phyloP scores from a whole-genome alignment of 208 protist genomes.

The Trypanosomatidae sp. region DNA sequence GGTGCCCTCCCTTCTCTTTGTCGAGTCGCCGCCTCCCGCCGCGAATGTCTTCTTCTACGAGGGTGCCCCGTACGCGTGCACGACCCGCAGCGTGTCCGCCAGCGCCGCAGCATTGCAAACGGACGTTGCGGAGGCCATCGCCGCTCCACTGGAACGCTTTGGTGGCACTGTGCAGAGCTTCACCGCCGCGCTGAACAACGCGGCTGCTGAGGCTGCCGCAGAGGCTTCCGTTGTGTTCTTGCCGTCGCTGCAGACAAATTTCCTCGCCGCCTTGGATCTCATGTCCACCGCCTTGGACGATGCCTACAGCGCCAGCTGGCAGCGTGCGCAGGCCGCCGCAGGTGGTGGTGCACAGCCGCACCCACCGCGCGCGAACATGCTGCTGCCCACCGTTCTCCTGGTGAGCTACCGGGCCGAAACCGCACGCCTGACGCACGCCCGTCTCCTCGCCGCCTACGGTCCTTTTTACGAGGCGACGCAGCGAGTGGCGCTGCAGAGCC shows the following conservation, averaged over 20 bases:
- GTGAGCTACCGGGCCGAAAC: conserved; percentile 48
- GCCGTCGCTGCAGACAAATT: conserved; percentile 45
- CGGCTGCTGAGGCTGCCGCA: not conserved
- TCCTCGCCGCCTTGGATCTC: conserved; percentile 58
- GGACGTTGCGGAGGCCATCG: conserved; percentile 4
- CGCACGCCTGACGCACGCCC: conserved; percentile 54
- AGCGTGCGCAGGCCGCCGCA: conserved; percentile 23
- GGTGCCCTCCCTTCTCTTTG: conserved; percentile 42
- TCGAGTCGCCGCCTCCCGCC: conserved; percentile 57
- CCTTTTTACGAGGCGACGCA: conserved; percentile 61
- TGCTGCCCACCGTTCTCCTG: conserved; percentile 59
- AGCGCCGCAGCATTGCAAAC: conserved; percentile 15
- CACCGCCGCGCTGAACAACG: not conserved
- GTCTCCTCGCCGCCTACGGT: conserved; percentile 60
- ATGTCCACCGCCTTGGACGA: too few species aligned
- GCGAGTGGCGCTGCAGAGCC: conserved; percentile 25
- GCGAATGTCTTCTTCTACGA: conserved; percentile 61
- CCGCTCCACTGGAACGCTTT: too few species aligned
- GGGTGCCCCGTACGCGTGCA: conserved; percentile 59
- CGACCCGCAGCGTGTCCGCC: conserved; percentile 12
- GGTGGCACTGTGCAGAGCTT: too few species aligned
- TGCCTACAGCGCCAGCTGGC: conserved; percentile 30
- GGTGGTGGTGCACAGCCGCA: not conserved
- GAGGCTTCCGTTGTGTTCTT: conserved; percentile 30
- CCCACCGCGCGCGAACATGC: not conserved